phyloP scores from a whole-genome alignment of 305 asterid species.

The Fraxinus xanthoxyloides region DNA sequence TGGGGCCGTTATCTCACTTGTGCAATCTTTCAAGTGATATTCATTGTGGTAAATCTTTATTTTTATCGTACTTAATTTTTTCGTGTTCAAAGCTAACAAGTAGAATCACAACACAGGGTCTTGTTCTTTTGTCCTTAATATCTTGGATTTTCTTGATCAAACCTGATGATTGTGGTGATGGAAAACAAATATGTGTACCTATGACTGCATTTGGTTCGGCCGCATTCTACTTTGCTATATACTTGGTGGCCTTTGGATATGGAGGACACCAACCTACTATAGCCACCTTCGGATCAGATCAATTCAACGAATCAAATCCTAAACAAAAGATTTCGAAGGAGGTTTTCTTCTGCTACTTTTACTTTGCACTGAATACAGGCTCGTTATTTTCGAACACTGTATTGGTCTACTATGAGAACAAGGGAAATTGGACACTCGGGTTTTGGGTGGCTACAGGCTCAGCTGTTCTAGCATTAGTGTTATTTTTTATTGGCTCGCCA shows the following conservation, averaged over 20 bases:
- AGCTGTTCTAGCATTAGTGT: conserved; percentile 43
- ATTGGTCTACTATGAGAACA: conserved; percentile 62
- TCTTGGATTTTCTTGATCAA: conserved; percentile 56
- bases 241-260: conserved; percentile 71
- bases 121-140: conserved; percentile 45
- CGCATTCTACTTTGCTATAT: conserved; percentile 59
- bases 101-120: conserved; percentile 38
- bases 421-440: conserved; percentile 65
- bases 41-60: conserved; percentile 42
- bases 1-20: conserved; percentile 84
- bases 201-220: conserved; percentile 22
- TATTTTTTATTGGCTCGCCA: conserved; percentile 44
- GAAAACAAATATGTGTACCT: conserved; percentile 33
- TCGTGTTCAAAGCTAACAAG: neutral
- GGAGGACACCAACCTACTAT: conserved; percentile 88
- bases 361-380: conserved; percentile 68
- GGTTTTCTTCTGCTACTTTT: conserved; percentile 60
- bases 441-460: conserved; percentile 60
- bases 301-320: conserved; percentile 46
- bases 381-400: conserved; percentile 67
- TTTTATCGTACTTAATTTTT: neutral
- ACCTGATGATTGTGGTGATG: conserved; percentile 65
- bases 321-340: conserved; percentile 34
- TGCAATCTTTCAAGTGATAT: conserved; percentile 55
- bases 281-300: conserved; percentile 80